Conservation (phyloP, 352 stramenopile species). For the Phytophthora kernoviae region DNA sequence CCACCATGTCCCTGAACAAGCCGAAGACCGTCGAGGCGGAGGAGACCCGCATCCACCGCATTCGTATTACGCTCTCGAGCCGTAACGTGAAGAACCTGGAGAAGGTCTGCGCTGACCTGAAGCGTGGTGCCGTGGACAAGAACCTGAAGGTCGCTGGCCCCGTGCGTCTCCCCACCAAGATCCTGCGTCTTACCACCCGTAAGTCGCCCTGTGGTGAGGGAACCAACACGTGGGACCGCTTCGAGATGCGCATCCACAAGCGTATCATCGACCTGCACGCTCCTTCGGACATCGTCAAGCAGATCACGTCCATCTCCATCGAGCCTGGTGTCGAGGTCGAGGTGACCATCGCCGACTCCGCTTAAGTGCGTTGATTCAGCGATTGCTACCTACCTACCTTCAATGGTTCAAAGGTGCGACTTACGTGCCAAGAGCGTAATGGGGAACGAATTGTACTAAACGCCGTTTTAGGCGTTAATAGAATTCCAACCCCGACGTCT, state of each 20-base stretch:
- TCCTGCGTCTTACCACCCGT: constrained; percentile 97
- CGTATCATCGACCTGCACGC: constrained; percentile 99
- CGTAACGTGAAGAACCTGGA: constrained; percentile 99
- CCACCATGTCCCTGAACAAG: constrained; percentile 90
- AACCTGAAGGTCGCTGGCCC: constrained; percentile 98
- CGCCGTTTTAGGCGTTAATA: constrained; percentile 28
- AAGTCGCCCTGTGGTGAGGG: constrained; percentile 98
- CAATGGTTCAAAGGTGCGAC: constrained; percentile 9
- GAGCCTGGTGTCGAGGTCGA: constrained; percentile 99
- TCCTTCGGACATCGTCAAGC: constrained; percentile 98
- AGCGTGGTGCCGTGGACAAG: constrained; percentile 97
- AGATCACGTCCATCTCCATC: constrained; percentile 99
- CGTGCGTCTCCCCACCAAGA: constrained; percentile 99
- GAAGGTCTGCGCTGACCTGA: constrained; percentile 99
- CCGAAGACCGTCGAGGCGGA: constrained; percentile 86
- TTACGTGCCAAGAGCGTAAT: constrained; percentile 27
- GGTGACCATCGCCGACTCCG: constrained; percentile 96
- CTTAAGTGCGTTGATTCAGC: constrained; percentile 47
- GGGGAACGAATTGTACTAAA: constrained; percentile 32
- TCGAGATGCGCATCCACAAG: constrained; percentile 99
- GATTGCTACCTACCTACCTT: constrained; percentile 3
- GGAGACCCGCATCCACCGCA: constrained; percentile 93
- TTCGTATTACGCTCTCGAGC: constrained; percentile 99
- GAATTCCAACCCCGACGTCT: constrained; percentile 36
- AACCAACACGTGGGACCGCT: constrained; percentile 99